Evolutionary conservation across 495 filamentous ascomycete species (phyloP), one percentile per base, ranked within the genome.

Genomic region (Mytilinidion resinicola): DNA sequence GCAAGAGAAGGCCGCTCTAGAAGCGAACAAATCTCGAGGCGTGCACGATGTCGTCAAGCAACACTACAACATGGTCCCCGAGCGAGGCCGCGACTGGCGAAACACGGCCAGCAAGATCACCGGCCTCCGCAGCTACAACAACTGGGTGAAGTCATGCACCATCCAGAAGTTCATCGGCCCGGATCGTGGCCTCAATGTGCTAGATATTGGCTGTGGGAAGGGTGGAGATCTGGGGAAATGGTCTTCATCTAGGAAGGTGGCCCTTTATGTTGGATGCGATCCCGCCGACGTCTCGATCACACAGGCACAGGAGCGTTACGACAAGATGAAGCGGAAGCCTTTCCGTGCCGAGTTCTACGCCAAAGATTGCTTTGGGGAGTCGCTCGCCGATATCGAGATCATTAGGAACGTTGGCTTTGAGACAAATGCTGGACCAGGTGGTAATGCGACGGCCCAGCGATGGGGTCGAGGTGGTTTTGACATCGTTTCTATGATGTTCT

Each of bases 401-500:
- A 76, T 96, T 11, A 81, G 81, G 39, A 77, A 92, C 53, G 88
- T 98, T 11, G 93, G 93, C 3, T 91, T 95, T 59, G 89, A 96
- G 63, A 65, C 75, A 2, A 78, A 77, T 62, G 80, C 78, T 12
- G 83, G 83, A 0, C 85, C 84, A 3, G 82, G 80, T n/a, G 82
- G 80, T n/a, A 77, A 4, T 75, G 75, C 9, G 59, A 76, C 5
- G 35, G 82, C 69, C 65, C 78, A 78, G 63, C 80, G 82, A 64
- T 86, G 76, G 82, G 70, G 83, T 11, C 83, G 83, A 1, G 86
- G 89, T 39, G 91, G 91, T 8, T 98, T 96, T 62, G 95, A 98
- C 69, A 87, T 97, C 11, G 92, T 98, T 48, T 88, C 86, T 55
- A 96, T 95, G 80, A 98, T 98, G 93, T 98, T 98, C 66, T 91